Percentiles rank a stretch among this genome's conserved stretches.
Evolutionary conservation across 1,284 basidiomycete species (phyloP).

Genomic region (Marasmius tenuissimus): DNA sequence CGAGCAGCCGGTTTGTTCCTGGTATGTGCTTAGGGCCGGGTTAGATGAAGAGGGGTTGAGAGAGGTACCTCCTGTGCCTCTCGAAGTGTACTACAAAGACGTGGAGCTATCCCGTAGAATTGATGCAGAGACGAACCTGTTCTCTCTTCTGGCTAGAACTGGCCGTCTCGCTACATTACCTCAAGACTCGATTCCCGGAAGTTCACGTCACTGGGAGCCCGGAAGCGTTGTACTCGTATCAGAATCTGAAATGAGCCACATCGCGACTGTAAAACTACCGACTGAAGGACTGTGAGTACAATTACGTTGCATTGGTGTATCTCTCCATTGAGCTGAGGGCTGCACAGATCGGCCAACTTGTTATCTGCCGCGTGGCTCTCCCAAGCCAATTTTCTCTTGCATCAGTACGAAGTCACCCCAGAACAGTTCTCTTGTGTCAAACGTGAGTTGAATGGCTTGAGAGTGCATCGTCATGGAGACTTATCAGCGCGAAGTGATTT

Average conservation of each 20-base stretch:
- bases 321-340: neutral
- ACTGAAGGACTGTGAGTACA: too few species aligned
- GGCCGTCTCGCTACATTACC: neutral
- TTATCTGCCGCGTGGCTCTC: neutral
- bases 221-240: neutral
- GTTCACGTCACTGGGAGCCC: neutral
- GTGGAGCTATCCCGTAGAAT: neutral
- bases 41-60: neutral
- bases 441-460: neutral
- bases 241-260: neutral
- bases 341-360: neutral
- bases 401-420: neutral
- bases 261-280: too few species aligned
- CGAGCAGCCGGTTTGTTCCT: neutral
- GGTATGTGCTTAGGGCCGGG: neutral
- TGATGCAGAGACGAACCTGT: neutral
- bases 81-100: neutral
- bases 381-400: neutral
- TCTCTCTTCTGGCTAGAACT: neutral
- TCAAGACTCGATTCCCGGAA: neutral
- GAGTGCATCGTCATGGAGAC: neutral
- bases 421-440: neutral
- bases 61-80: neutral
- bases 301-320: too few species aligned
- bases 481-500: neutral